These are phyloP conservation scores for Backusella mclennaniae DNA, from an alignment of 192 early-diverging fungal genomes.

Conservation along the genomic window DNA sequence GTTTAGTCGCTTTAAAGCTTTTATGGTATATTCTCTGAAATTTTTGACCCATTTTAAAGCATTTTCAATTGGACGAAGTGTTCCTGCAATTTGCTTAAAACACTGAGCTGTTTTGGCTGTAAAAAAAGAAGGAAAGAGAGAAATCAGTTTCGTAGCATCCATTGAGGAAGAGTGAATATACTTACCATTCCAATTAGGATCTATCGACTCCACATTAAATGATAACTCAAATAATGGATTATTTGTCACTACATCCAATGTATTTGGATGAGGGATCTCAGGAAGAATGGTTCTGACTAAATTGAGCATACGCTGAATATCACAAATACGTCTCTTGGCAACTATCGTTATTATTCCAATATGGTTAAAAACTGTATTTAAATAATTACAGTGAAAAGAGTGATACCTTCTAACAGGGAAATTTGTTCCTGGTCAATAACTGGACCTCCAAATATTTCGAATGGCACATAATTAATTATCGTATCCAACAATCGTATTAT, in stretches of 20 bases:
- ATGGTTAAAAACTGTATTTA: not conserved
- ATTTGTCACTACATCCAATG: constrained; percentile 22
- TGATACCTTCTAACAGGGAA: constrained; percentile 15
- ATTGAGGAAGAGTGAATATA: too few species aligned
- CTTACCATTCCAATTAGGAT: constrained; percentile 26
- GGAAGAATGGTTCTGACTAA: constrained; percentile 18
- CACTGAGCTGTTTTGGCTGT: constrained; percentile 17
- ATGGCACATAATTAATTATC: constrained; percentile 12
- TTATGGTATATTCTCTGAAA: constrained; percentile 25
- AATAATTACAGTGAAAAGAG: not conserved
- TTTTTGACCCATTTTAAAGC: constrained; percentile 25
- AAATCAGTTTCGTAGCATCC: not conserved
- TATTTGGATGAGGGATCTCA: constrained; percentile 28
- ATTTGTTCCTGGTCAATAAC: constrained; percentile 23
- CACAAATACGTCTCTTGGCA: constrained; percentile 2
- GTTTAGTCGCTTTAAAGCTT: constrained; percentile 11
- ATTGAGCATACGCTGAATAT: constrained; percentile 20
- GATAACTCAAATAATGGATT: constrained; percentile 20
- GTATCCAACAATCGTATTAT: not conserved
- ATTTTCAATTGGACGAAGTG: not conserved
- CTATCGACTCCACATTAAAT: constrained; percentile 12
- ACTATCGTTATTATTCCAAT: not conserved
- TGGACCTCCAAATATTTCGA: constrained; percentile 25
- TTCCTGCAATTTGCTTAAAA: constrained; percentile 6
- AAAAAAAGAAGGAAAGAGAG: not conserved